phyloP scores from a whole-genome alignment of 1,284 basidiomycete species.

The Cutaneotrichosporon cutaneum region DNA sequence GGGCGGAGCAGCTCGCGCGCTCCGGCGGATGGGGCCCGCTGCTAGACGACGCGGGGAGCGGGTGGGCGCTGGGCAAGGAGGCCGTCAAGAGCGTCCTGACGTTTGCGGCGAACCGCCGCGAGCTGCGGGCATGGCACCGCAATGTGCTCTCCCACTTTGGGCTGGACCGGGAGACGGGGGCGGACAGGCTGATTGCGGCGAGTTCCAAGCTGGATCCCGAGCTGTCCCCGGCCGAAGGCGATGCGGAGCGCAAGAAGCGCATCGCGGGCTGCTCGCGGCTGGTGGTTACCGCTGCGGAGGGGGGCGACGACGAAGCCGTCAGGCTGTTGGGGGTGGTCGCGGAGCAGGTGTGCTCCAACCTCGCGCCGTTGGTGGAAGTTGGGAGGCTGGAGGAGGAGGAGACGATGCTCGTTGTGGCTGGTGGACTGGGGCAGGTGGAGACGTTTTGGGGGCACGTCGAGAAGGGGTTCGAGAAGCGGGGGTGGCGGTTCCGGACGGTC shows the following conservation, averaged over 20 bases:
- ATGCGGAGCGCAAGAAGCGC: conserved; percentile 20
- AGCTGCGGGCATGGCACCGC: conserved; percentile 14
- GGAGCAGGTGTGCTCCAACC: conserved; percentile 22
- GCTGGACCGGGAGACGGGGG: neutral
- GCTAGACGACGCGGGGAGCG: conserved; percentile 26
- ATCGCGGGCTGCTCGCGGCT: conserved; percentile 21
- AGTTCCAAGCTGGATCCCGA: neutral
- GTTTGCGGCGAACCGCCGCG: conserved; percentile 16
- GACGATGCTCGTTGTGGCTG: conserved; percentile 21
- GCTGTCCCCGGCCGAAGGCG: conserved; percentile 7
- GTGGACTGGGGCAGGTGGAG: conserved; percentile 18
- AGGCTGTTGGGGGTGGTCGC: conserved; percentile 18
- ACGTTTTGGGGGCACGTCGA: conserved; percentile 19
- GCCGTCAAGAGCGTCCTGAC: conserved; percentile 18
- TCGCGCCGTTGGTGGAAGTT: conserved; percentile 16
- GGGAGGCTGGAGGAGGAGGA: neutral
- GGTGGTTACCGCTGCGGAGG: conserved; percentile 14
- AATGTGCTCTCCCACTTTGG: conserved; percentile 15
- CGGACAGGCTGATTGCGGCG: conserved; percentile 18
- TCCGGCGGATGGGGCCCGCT: conserved; percentile 26
- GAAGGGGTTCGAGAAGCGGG: conserved; percentile 1
- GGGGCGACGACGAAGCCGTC: conserved; percentile 14
- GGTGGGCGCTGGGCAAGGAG: conserved; percentile 21
- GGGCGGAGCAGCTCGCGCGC: conserved; percentile 3
- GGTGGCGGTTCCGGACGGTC: conserved; percentile 21